Evolutionary conservation across 129 eudicot genomes (phyloP).

Genomic region (Flaveria robusta): DNA sequence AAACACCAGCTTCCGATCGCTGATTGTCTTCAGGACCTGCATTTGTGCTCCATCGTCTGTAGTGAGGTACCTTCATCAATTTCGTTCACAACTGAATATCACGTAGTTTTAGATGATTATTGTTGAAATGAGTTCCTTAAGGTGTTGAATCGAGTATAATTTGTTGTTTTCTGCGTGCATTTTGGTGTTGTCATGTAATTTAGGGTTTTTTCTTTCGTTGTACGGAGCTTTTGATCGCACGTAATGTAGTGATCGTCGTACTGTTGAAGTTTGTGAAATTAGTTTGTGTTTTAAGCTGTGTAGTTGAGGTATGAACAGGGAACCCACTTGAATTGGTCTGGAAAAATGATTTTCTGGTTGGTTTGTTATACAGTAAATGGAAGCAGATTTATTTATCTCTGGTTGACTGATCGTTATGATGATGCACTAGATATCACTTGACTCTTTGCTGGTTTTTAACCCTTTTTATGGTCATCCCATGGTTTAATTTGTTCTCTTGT

Average conservation of each 20-base stretch:
- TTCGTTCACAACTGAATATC: neutral
- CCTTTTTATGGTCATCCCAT: neutral
- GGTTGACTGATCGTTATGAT: neutral
- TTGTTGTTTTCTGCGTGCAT: constrained; percentile 6
- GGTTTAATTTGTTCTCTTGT: too few species aligned
- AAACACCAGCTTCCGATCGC: neutral
- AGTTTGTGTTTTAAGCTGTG: neutral
- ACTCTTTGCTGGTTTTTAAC: neutral
- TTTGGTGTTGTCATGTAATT: constrained; percentile 10
- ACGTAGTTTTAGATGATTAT: neutral
- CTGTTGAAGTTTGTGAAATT: neutral
- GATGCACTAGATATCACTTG: neutral
- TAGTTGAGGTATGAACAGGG: neutral
- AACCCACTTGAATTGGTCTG: neutral
- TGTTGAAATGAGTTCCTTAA: neutral
- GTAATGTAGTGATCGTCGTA: neutral
- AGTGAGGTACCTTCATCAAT: neutral
- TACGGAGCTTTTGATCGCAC: constrained; percentile 13
- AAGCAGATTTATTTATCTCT: neutral
- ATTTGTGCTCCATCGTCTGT: constrained; percentile 14
- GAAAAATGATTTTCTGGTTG: neutral
- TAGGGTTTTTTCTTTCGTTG: constrained; percentile 20
- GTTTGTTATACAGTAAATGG: neutral
- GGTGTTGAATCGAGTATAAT: neutral
- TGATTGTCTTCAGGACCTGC: neutral